Evolutionary conservation across 2,329 filamentous ascomycete genomes (phyloP).

Genomic region (Tolypocladium paradoxum): DNA sequence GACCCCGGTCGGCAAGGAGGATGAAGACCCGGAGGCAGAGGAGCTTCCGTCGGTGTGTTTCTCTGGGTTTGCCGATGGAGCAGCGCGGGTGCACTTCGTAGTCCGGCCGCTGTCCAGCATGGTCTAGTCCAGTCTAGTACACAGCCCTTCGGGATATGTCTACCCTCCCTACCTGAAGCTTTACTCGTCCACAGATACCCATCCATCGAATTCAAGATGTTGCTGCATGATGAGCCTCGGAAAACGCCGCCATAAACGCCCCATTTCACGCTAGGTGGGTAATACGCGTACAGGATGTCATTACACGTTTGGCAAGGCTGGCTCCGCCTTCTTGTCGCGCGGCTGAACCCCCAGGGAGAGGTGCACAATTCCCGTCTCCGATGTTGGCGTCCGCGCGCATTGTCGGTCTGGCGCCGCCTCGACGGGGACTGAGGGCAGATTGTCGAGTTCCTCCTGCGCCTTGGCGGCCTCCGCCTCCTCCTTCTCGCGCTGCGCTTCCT

Average conservation of each 20-base stretch:
- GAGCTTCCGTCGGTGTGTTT: background rate
- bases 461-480: constrained; percentile 35
- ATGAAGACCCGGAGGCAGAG: background rate
- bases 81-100: background rate
- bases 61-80: background rate
- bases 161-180: background rate
- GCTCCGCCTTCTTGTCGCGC: background rate
- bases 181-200: background rate
- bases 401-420: constrained; percentile 22
- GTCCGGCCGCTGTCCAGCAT: background rate
- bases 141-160: no score
- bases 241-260: background rate
- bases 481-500: constrained; percentile 32
- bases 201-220: background rate
- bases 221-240: background rate
- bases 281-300: background rate
- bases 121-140: no score
- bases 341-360: constrained; percentile 12
- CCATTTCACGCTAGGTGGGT: background rate
- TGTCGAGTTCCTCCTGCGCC: constrained; percentile 42
- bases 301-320: background rate
- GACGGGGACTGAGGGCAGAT: constrained; percentile 30
- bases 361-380: constrained; percentile 26
- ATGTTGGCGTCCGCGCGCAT: constrained; percentile 19
- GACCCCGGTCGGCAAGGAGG: background rate